Conservation (phyloP, 129 eudicot species). For the Lactuca saligna region DNA sequence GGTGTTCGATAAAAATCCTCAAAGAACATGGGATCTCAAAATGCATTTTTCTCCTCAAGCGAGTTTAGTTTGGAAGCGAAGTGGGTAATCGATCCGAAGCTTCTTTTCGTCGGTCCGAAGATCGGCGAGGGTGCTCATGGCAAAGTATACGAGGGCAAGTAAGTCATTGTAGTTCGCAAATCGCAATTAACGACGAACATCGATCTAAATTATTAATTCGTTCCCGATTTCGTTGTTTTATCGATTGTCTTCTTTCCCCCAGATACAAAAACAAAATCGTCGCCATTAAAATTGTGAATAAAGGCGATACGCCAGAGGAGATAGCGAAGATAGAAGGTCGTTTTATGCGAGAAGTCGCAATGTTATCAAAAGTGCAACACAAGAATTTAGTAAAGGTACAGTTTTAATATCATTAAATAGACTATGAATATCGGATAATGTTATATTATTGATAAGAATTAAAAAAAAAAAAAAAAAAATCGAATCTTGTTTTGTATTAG, state of each 20-base stretch:
- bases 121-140: slow-evolving; percentile 98
- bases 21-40: slow-evolving; percentile 70
- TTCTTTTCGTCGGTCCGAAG: slow-evolving; percentile 89
- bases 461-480: neutral
- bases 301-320: slow-evolving; percentile 85
- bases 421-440: neutral
- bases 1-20: slow-evolving; percentile 32
- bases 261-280: slow-evolving; percentile 88
- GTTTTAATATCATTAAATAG: neutral
- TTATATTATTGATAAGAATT: neutral
- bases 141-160: slow-evolving; percentile 96
- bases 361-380: slow-evolving; percentile 89
- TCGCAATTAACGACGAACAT: neutral
- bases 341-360: slow-evolving; percentile 79
- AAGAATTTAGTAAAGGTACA: slow-evolving; percentile 85
- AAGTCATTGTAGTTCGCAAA: slow-evolving; percentile 37
- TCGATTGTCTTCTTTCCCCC: slow-evolving; percentile 24
- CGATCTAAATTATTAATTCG: slow-evolving; percentile 20
- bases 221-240: slow-evolving; percentile 7
- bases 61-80: slow-evolving; percentile 77
- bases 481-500: slow-evolving; percentile 26
- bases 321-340: slow-evolving; percentile 68
- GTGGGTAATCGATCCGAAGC: slow-evolving; percentile 95
- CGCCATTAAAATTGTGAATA: slow-evolving; percentile 77
- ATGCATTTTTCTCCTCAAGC: slow-evolving; percentile 50